Percentiles rank a stretch among this genome's conserved stretches.
Evolutionary conservation across 2,329 filamentous ascomycete species (phyloP).

Genomic region (Fusarium sp.): DNA sequence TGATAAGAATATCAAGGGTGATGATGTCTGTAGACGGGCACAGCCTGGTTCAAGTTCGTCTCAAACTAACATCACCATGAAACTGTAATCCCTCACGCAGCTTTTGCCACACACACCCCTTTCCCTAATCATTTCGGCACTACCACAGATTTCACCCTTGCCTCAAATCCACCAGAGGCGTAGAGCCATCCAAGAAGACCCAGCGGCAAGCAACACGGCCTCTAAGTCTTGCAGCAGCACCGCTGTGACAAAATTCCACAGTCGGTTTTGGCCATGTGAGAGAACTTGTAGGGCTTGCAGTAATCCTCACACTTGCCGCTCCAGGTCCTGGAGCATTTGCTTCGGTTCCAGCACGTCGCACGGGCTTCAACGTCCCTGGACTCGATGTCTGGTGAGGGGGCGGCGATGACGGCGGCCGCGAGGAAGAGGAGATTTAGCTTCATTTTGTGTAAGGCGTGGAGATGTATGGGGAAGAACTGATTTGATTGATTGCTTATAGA

Average conservation of each 20-base stretch:
- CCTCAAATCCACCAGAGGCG: neutral
- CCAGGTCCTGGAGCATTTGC: conserved; percentile 1
- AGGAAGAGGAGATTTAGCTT: conserved; percentile 7
- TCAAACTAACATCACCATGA: neutral
- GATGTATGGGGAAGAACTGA: neutral
- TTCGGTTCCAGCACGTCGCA: conserved; percentile 11
- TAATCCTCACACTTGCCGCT: conserved; percentile 10
- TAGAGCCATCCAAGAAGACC: neutral
- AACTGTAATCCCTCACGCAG: neutral
- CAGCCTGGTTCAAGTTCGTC: no score
- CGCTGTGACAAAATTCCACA: neutral
- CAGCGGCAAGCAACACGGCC: neutral
- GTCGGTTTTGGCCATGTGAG: conserved; percentile 16
- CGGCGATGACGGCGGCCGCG: conserved; percentile 4
- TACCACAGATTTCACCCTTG: no score
- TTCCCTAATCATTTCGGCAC: neutral
- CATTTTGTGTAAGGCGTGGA: neutral
- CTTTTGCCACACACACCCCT: neutral
- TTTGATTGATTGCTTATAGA: neutral
- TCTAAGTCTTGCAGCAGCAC: conserved; percentile 11
- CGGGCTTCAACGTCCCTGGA: neutral
- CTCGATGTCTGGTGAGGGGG: conserved; percentile 4
- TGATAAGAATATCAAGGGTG: neutral
- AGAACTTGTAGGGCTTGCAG: conserved; percentile 17
- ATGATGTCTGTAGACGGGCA: no score